Evolutionary conservation across 148 eudicot species (phyloP).

Genomic region (Rhododendron williamsianum): DNA sequence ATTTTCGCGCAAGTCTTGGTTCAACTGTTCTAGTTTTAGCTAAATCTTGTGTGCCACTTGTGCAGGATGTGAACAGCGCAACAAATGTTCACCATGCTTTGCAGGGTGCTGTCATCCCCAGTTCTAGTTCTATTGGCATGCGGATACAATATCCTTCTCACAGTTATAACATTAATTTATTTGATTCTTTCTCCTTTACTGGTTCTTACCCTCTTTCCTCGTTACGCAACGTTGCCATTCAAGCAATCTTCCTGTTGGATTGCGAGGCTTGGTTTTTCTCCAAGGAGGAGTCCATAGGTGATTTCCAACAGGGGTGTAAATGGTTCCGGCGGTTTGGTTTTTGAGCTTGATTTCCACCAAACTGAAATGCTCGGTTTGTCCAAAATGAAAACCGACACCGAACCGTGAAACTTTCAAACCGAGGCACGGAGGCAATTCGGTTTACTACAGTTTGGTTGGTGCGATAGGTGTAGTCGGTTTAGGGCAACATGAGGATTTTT

Average conservation of each 20-base stretch:
- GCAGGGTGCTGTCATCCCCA: slow-evolving; percentile 97
- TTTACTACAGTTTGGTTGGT: no score
- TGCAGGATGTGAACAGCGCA: slow-evolving; percentile 87
- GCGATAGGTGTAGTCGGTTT: no score
- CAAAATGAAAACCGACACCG: background rate
- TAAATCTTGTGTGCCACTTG: background rate
- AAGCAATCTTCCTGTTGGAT: background rate
- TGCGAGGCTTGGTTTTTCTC: background rate
- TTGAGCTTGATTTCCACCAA: background rate
- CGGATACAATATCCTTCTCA: slow-evolving; percentile 96
- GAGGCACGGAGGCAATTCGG: background rate
- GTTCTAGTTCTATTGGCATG: slow-evolving; percentile 98
- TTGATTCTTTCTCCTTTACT: background rate
- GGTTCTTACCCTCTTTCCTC: background rate
- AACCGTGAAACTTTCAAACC: background rate
- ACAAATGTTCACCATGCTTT: slow-evolving; percentile 78
- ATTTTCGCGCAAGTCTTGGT: background rate
- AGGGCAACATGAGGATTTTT: background rate
- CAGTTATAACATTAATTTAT: background rate
- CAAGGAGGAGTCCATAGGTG: background rate
- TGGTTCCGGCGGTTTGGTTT: background rate
- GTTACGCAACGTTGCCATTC: background rate
- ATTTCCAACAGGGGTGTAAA: background rate
- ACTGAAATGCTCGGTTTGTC: background rate
- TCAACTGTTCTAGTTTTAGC: background rate